Conservation (phyloP, 176 grass and related monocot species). For the Rhynchospora breviuscula region DNA sequence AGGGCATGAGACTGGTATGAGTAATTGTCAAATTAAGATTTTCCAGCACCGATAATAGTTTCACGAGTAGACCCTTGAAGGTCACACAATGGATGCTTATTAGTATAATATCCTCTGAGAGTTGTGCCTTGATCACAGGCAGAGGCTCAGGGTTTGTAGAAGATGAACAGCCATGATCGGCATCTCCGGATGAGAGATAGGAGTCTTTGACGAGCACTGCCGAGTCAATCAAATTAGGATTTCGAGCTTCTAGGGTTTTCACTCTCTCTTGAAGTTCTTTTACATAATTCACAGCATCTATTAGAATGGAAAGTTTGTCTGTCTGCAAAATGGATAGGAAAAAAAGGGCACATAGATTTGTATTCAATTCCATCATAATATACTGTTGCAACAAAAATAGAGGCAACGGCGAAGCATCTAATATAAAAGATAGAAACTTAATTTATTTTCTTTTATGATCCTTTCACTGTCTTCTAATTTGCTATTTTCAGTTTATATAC, state of each 20-base stretch:
- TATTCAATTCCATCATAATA: neutral
- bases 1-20: slow-evolving; percentile 62
- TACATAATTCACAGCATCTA: slow-evolving; percentile 57
- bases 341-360: neutral
- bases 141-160: neutral
- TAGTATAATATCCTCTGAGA: slow-evolving; percentile 49
- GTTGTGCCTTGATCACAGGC: slow-evolving; percentile 50
- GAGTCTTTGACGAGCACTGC: slow-evolving; percentile 37
- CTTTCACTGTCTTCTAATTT: no score
- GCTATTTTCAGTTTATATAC: no score
- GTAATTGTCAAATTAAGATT: slow-evolving; percentile 45
- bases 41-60: slow-evolving; percentile 55
- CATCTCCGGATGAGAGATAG: neutral
- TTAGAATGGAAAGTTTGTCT: slow-evolving; percentile 68
- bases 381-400: no score
- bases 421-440: no score
- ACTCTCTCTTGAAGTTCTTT: slow-evolving; percentile 57
- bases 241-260: slow-evolving; percentile 36
- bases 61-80: slow-evolving; percentile 42
- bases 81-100: slow-evolving; percentile 54
- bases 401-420: no score
- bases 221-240: slow-evolving; percentile 11
- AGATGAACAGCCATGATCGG: slow-evolving; percentile 2
- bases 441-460: no score
- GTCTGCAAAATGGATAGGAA: slow-evolving; percentile 32